These are phyloP conservation scores for Ambrosia trifida DNA, from an alignment of 129 eudicot genomes.

Conservation along the genomic window DNA sequence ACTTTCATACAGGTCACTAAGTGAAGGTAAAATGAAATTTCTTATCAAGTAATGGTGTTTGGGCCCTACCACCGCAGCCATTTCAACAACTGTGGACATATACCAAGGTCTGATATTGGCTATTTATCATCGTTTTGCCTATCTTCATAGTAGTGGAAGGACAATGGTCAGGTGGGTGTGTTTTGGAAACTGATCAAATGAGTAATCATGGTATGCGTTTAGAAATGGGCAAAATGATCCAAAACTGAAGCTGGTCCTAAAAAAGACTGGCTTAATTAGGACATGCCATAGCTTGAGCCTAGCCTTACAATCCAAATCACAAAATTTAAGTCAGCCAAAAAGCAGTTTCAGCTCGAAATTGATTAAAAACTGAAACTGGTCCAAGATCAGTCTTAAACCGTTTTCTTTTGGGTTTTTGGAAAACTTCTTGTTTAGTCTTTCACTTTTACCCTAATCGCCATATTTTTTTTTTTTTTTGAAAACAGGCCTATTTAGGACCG, in stretches of 20 bases:
- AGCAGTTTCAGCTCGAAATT: too few relatives aligned
- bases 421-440: too few relatives aligned
- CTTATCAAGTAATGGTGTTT: conserved; percentile 61
- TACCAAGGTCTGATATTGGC: conserved; percentile 60
- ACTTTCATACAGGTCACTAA: too few relatives aligned
- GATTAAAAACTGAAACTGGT: background rate
- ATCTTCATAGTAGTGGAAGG: background rate
- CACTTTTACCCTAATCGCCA: too few relatives aligned
- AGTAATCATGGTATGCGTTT: background rate
- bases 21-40: too few relatives aligned
- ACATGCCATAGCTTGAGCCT: background rate
- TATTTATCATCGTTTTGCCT: background rate
- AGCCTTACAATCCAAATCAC: background rate
- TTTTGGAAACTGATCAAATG: background rate
- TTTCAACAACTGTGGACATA: conserved; percentile 85
- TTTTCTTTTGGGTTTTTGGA: too few relatives aligned
- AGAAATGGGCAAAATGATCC: background rate
- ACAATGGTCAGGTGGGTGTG: background rate
- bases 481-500: too few relatives aligned
- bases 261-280: background rate
- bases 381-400: background rate
- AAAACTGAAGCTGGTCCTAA: background rate
- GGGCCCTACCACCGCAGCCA: conserved; percentile 80
- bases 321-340: background rate
- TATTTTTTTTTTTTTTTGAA: too few relatives aligned